Evolutionary conservation across 441 rosid species (phyloP).

Genomic region (Erysimum cheiri): DNA sequence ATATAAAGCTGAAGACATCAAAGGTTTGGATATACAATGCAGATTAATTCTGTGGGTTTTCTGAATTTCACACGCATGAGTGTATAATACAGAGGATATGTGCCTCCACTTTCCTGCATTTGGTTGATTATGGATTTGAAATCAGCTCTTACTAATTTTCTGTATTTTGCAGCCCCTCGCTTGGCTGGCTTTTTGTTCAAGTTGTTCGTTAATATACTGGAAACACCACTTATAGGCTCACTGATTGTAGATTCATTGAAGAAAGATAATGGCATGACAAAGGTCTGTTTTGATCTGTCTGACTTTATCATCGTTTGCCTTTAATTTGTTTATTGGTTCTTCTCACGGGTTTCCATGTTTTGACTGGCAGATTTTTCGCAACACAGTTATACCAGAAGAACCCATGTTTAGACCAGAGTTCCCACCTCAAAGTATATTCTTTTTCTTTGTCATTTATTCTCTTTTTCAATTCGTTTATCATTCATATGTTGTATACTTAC

Average conservation of each 20-base stretch:
- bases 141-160: not conserved
- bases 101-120: constrained; percentile 3
- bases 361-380: constrained; percentile 59
- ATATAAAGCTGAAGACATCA: constrained; percentile 61
- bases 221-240: constrained; percentile 74
- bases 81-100: not conserved
- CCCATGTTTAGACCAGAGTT: constrained; percentile 91
- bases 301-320: not conserved
- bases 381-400: constrained; percentile 72
- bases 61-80: constrained; percentile 8
- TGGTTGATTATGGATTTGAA: constrained; percentile 1
- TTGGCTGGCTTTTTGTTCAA: constrained; percentile 67
- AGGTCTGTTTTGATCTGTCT: constrained; percentile 53
- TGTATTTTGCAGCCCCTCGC: constrained; percentile 68
- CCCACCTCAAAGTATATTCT: constrained; percentile 73
- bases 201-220: constrained; percentile 64
- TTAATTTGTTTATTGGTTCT: constrained; percentile 1
- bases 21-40: constrained; percentile 54
- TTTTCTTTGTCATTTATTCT: constrained; percentile 8
- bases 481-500: constrained; percentile 6
- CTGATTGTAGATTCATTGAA: constrained; percentile 56
- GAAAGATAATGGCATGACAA: constrained; percentile 63
- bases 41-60: not conserved
- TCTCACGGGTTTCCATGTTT: not conserved
- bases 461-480: not conserved